Evolutionary conservation across 176 grass and related monocot genomes (phyloP).

Genomic region (Panicum miliaceum): DNA sequence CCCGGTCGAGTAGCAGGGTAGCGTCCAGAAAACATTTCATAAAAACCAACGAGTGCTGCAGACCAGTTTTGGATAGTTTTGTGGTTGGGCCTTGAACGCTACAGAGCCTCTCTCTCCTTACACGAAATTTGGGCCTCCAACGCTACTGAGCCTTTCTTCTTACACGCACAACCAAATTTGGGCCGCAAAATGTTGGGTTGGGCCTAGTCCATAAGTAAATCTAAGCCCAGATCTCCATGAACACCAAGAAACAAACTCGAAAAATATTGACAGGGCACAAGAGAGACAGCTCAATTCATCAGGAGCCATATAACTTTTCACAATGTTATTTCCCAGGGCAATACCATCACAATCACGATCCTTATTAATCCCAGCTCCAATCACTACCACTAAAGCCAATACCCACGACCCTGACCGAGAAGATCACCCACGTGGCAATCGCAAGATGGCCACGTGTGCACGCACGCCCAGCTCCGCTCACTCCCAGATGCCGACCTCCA

Average conservation of each 20-base stretch:
- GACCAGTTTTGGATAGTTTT: no score
- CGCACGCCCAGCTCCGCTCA: constrained; percentile 1
- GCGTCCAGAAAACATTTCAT: no score
- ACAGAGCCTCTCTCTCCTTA: no score
- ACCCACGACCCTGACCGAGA: no score
- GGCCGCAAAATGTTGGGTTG: neutral
- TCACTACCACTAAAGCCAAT: neutral
- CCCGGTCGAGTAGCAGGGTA: no score
- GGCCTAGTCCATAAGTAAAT: neutral
- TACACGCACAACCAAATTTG: no score
- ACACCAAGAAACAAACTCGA: neutral
- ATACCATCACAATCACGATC: neutral
- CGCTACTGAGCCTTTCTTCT: no score
- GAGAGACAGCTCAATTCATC: neutral
- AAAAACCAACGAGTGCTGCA: no score
- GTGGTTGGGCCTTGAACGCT: neutral
- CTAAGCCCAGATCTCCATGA: neutral
- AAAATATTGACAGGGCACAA: neutral
- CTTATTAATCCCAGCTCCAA: constrained; percentile 30
- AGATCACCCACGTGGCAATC: constrained; percentile 29
- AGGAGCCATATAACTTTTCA: constrained; percentile 17
- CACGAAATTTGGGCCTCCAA: neutral
- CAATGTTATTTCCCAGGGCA: constrained; percentile 28
- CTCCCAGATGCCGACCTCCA: constrained; percentile 95
- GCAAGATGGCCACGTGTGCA: constrained; percentile 31